Evolutionary conservation across 2,329 filamentous ascomycete species (phyloP).

Genomic region (Phoma sp.): DNA sequence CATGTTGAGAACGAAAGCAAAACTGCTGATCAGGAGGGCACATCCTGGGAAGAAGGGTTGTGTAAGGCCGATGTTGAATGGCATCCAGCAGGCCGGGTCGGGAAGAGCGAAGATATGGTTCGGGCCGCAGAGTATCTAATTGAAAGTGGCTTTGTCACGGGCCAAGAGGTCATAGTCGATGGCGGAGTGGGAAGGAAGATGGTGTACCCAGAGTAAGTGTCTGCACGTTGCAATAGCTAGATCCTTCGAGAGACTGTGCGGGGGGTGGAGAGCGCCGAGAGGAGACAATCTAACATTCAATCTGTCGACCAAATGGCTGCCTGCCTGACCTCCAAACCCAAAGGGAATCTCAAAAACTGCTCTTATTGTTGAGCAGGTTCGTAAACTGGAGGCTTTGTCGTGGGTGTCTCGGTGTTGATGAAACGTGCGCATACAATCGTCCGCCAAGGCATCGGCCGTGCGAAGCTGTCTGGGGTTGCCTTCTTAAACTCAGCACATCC

Average conservation of each 20-base stretch:
- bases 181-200: conserved; percentile 57
- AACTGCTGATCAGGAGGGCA: conserved; percentile 51
- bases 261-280: conserved; percentile 6
- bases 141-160: conserved; percentile 52
- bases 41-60: conserved; percentile 57
- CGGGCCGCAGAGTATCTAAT: conserved; percentile 53
- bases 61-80: conserved; percentile 55
- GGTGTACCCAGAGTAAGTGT: conserved; percentile 48
- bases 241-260: conserved; percentile 7
- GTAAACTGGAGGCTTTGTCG: conserved; percentile 5
- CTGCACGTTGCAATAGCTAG: conserved; percentile 4
- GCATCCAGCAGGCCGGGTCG: conserved; percentile 60
- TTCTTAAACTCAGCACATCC: conserved; percentile 11
- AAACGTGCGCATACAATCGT: conserved; percentile 15
- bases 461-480: conserved; percentile 2
- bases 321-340: neutral
- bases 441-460: conserved; percentile 12
- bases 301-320: conserved; percentile 3
- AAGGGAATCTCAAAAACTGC: no score
- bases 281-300: conserved; percentile 12
- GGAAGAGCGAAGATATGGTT: conserved; percentile 57
- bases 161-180: conserved; percentile 57
- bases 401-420: conserved; percentile 13
- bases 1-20: conserved; percentile 56
- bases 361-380: no score